Evolutionary conservation across 2,329 filamentous ascomycete genomes (phyloP).

Genomic region (Colletotrichum spinosum): DNA sequence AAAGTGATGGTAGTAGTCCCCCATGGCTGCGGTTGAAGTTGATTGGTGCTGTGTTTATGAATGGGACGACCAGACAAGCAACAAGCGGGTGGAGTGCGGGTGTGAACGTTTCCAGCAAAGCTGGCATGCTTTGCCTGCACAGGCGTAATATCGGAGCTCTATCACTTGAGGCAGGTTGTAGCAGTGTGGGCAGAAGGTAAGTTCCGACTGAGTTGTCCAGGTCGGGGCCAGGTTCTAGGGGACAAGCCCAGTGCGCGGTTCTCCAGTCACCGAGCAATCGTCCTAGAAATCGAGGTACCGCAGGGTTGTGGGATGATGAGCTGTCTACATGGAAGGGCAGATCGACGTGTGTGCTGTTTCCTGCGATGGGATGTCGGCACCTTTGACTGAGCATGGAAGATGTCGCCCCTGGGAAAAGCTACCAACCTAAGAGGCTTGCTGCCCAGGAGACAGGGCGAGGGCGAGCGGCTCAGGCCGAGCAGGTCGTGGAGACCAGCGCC

Average conservation of each 20-base stretch:
- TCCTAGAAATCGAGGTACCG: too few species aligned
- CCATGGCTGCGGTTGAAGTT: slow-evolving; percentile 52
- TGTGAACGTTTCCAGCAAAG: slow-evolving; percentile 19
- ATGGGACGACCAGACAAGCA: slow-evolving; percentile 1
- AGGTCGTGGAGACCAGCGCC: background rate
- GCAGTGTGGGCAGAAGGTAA: slow-evolving; percentile 11
- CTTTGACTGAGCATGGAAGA: background rate
- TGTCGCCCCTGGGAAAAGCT: too few species aligned
- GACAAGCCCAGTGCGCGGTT: background rate
- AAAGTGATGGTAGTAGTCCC: slow-evolving; percentile 68
- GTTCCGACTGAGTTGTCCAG: background rate
- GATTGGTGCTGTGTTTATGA: slow-evolving; percentile 5
- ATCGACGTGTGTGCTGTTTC: too few species aligned
- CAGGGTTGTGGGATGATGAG: too few species aligned
- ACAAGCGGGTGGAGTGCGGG: slow-evolving; percentile 16
- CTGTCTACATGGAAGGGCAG: too few species aligned
- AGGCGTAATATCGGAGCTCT: slow-evolving; percentile 5
- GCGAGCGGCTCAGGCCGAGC: too few species aligned
- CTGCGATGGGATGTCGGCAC: background rate
- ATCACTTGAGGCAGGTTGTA: slow-evolving; percentile 15
- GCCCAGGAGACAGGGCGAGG: too few species aligned
- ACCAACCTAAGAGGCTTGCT: too few species aligned
- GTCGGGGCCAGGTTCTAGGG: background rate
- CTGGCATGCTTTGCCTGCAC: slow-evolving; percentile 24
- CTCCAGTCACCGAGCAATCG: background rate